These are phyloP conservation scores for Penicillium corylophilum DNA, from an alignment of 2,329 filamentous ascomycete species.

Conservation along the genomic window DNA sequence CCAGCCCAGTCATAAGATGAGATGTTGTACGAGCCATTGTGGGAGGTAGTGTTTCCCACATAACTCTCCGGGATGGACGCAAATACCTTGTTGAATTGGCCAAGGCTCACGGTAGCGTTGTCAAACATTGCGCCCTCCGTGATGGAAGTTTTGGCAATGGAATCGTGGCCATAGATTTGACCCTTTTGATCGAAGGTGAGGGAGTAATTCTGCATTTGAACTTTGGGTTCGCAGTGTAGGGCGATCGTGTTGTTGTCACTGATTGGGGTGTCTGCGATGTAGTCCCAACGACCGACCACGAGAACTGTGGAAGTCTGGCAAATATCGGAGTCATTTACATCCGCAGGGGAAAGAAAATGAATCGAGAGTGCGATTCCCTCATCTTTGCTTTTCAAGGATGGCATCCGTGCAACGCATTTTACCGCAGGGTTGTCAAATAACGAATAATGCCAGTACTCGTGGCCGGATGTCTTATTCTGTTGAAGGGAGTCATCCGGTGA, in stretches of 20 bases:
- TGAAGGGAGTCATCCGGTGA: conserved; percentile 18
- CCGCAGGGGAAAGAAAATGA: conserved; percentile 32
- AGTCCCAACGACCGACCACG: conserved; percentile 36
- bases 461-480: conserved; percentile 10
- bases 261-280: conserved; percentile 23
- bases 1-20: conserved; percentile 38
- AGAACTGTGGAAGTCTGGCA: conserved; percentile 35
- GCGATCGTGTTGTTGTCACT: conserved; percentile 32
- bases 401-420: conserved; percentile 30
- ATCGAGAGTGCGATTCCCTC: conserved; percentile 32
- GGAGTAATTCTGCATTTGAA: conserved; percentile 25
- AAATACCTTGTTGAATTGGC: conserved; percentile 39
- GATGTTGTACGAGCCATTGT: conserved; percentile 27
- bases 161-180: conserved; percentile 22
- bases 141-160: conserved; percentile 20
- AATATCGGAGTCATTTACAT: conserved; percentile 20
- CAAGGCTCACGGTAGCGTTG: conserved; percentile 35
- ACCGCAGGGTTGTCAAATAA: conserved; percentile 24
- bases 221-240: conserved; percentile 32
- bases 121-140: conserved; percentile 29
- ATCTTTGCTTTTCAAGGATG: conserved; percentile 17
- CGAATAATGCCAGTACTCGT: conserved; percentile 27
- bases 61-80: conserved; percentile 35
- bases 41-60: conserved; percentile 24
- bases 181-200: conserved; percentile 31